Evolutionary conservation across 768 basidiomycete species (phyloP).

Genomic region (Russula griseocarnosa): DNA sequence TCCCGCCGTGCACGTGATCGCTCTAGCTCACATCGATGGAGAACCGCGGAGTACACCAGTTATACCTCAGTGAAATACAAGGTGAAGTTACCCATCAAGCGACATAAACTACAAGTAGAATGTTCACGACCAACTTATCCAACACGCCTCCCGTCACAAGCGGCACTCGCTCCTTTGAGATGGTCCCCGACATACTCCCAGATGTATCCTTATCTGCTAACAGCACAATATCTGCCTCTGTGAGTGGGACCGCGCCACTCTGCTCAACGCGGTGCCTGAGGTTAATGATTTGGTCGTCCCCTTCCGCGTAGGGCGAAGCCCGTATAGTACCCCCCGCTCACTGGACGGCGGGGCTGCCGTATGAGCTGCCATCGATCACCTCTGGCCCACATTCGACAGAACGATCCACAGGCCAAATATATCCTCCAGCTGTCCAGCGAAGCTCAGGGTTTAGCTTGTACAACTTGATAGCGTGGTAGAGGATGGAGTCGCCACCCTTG

Average conservation of each 20-base stretch:
- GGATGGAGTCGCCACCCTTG: slow-evolving; percentile 69
- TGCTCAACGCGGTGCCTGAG: slow-evolving; percentile 57
- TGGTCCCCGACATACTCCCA: slow-evolving; percentile 40
- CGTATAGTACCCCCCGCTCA: slow-evolving; percentile 41
- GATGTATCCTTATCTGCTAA: slow-evolving; percentile 50
- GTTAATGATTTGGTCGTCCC: slow-evolving; percentile 33
- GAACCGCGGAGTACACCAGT: not conserved
- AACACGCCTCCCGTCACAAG: slow-evolving; percentile 63
- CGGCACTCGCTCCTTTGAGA: slow-evolving; percentile 64
- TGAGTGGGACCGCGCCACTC: slow-evolving; percentile 62
- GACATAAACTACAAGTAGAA: slow-evolving; percentile 66
- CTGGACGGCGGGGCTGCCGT: slow-evolving; percentile 37
- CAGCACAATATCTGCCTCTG: slow-evolving; percentile 58
- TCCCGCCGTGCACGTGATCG: no score
- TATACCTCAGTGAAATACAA: slow-evolving; percentile 9
- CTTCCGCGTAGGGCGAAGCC: slow-evolving; percentile 39
- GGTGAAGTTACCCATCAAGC: slow-evolving; percentile 39
- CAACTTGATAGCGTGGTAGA: slow-evolving; percentile 72
- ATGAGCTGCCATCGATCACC: slow-evolving; percentile 39
- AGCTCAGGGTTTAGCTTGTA: slow-evolving; percentile 72
- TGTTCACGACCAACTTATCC: slow-evolving; percentile 72
- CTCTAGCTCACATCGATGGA: not conserved
- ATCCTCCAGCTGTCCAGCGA: slow-evolving; percentile 79
- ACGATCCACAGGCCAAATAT: slow-evolving; percentile 72
- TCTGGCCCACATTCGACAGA: slow-evolving; percentile 55